Evolutionary conservation across 1,284 basidiomycete genomes (phyloP).

Genomic region (Ustilago bromivora): DNA sequence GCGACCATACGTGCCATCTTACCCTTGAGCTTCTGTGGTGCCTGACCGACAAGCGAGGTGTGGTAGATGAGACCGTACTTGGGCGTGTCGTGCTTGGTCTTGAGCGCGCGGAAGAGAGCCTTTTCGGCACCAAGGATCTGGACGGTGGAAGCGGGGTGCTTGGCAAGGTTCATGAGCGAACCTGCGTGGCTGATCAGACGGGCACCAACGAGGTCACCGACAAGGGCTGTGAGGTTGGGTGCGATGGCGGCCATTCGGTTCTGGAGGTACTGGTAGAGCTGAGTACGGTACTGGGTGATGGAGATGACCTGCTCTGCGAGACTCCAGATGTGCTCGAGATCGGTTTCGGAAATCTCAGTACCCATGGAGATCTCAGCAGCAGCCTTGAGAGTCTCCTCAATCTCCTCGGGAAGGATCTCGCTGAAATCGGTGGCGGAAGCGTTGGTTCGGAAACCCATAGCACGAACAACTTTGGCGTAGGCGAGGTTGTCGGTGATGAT

Average conservation of each 20-base stretch:
- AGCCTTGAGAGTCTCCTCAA: conserved; percentile 89
- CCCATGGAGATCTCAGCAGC: conserved; percentile 96
- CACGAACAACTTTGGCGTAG: conserved; percentile 79
- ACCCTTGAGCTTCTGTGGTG: conserved; percentile 97
- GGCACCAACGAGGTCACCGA: conserved; percentile 96
- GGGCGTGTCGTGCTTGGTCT: conserved; percentile 98
- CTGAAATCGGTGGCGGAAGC: conserved; percentile 86
- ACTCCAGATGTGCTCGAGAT: conserved; percentile 93
- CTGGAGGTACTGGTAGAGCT: conserved; percentile 92
- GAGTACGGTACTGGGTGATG: conserved; percentile 91
- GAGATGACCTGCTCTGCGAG: conserved; percentile 97
- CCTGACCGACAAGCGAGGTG: conserved; percentile 88
- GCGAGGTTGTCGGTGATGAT: conserved; percentile 97
- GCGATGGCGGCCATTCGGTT: conserved; percentile 98
- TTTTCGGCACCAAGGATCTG: conserved; percentile 99
- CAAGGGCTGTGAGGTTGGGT: conserved; percentile 93
- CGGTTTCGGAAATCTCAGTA: conserved; percentile 95
- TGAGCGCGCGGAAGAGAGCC: conserved; percentile 95
- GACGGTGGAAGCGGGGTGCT: conserved; percentile 96
- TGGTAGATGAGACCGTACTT: conserved; percentile 99
- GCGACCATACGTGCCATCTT: conserved; percentile 99
- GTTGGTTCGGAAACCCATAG: conserved; percentile 79
- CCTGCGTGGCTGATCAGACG: conserved; percentile 96
- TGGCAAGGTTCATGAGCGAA: conserved; percentile 90
- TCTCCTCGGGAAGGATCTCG: conserved; percentile 84